phyloP scores from a whole-genome alignment of 441 rosid species.

The Rhodomyrtus psidioides region DNA sequence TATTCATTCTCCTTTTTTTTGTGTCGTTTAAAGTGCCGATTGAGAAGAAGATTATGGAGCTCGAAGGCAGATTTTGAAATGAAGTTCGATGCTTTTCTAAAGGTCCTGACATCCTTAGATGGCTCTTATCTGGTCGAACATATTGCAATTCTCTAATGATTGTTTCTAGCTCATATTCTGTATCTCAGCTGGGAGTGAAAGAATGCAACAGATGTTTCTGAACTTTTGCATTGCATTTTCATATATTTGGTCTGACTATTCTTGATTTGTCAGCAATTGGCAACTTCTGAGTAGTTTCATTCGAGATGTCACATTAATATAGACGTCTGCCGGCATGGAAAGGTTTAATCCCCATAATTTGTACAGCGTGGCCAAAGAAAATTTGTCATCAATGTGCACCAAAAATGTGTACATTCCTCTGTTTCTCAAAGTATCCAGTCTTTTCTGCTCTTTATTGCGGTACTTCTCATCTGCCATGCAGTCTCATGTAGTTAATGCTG shows the following conservation, averaged over 20 bases:
- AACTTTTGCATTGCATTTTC: background rate
- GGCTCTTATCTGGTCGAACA: background rate
- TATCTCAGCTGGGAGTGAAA: conserved; percentile 3
- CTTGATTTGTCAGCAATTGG: background rate
- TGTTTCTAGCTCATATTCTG: background rate
- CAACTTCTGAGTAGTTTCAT: background rate
- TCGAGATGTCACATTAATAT: background rate
- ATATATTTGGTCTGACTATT: background rate
- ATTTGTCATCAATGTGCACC: background rate
- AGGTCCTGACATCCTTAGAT: background rate
- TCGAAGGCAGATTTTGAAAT: background rate
- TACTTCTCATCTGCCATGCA: background rate
- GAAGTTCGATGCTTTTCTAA: background rate
- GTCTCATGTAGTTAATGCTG: background rate
- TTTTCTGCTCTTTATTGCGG: background rate
- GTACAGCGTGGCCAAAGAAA: background rate
- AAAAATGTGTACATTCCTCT: background rate
- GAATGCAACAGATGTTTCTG: background rate
- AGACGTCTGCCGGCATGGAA: background rate
- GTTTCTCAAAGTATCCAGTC: background rate
- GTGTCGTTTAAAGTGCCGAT: conserved; percentile 8
- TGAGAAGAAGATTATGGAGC: conserved; percentile 20
- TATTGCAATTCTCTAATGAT: background rate
- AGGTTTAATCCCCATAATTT: background rate
- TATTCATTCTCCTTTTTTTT: background rate